These are phyloP conservation scores for Neofusicoccum ribis DNA, from an alignment of 2,329 filamentous ascomycete genomes.

Conservation along the genomic window DNA sequence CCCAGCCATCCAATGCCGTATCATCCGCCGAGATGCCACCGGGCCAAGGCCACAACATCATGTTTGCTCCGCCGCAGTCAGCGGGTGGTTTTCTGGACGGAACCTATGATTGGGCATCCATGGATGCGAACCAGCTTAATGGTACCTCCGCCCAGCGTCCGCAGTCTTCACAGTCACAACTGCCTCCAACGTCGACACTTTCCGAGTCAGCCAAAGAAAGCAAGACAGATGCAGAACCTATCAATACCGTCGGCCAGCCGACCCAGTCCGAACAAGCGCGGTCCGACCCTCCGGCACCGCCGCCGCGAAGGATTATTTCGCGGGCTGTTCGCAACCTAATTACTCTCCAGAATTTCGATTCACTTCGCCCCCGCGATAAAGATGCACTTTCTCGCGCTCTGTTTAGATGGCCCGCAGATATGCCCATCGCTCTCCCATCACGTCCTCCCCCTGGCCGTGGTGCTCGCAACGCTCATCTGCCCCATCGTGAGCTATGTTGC, in stretches of 20 bases:
- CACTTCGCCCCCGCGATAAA: constrained; percentile 27
- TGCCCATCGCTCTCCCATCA: constrained; percentile 29
- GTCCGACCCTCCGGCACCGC: constrained; percentile 33
- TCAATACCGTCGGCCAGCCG: not conserved
- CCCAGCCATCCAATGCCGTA: not conserved
- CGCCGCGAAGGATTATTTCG: constrained; percentile 43
- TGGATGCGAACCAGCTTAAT: constrained; percentile 10
- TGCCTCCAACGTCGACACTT: constrained; percentile 29
- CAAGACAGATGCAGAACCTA: constrained; percentile 48
- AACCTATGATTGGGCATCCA: constrained; percentile 38
- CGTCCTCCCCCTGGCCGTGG: constrained; percentile 54
- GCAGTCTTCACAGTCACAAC: constrained; percentile 14
- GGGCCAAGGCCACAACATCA: constrained; percentile 26
- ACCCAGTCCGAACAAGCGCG: constrained; percentile 21
- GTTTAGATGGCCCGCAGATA: constrained; percentile 38
- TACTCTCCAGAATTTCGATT: constrained; percentile 56
- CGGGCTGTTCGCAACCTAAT: constrained; percentile 59
- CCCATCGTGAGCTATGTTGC: constrained; percentile 62
- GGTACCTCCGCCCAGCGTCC: constrained; percentile 18
- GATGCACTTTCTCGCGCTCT: constrained; percentile 24
- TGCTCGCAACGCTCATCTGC: constrained; percentile 43
- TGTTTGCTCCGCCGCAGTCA: constrained; percentile 35
- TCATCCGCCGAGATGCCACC: constrained; percentile 1
- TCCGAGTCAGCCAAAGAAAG: constrained; percentile 53
- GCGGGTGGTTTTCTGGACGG: constrained; percentile 37